Conservation (phyloP, 345 rosid genomes). For the Murraya koenigii region DNA sequence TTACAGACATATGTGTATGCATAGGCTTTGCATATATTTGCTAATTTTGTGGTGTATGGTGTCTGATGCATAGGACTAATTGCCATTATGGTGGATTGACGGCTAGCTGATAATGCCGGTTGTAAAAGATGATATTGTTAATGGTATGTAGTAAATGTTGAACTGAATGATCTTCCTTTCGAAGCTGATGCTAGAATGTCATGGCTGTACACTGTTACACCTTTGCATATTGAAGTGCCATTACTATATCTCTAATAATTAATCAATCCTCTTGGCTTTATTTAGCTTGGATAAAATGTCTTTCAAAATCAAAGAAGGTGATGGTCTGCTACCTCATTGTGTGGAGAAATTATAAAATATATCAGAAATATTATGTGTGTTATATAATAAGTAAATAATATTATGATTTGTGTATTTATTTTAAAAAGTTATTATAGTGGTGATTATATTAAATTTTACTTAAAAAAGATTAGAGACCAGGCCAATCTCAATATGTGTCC, state of each 20-base stretch:
- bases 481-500: neutral
- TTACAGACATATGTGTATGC: neutral
- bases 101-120: neutral
- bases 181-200: neutral
- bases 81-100: neutral
- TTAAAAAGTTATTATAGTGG: neutral
- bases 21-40: neutral
- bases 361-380: no score
- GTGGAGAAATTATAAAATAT: no score
- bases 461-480: neutral
- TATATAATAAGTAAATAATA: no score
- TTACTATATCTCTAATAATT: neutral
- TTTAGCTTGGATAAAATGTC: neutral
- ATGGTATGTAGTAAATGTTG: neutral
- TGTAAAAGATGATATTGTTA: no score
- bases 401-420: neutral
- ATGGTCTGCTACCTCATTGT: no score
- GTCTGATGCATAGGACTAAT: neutral
- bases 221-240: neutral
- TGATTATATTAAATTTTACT: no score
- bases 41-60: neutral
- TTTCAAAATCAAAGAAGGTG: neutral
- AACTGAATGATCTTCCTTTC: neutral
- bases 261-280: neutral
- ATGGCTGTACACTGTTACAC: neutral